These are phyloP conservation scores for Escovopsis sp. DNA, from an alignment of 2,329 filamentous ascomycete genomes.

Conservation along the genomic window DNA sequence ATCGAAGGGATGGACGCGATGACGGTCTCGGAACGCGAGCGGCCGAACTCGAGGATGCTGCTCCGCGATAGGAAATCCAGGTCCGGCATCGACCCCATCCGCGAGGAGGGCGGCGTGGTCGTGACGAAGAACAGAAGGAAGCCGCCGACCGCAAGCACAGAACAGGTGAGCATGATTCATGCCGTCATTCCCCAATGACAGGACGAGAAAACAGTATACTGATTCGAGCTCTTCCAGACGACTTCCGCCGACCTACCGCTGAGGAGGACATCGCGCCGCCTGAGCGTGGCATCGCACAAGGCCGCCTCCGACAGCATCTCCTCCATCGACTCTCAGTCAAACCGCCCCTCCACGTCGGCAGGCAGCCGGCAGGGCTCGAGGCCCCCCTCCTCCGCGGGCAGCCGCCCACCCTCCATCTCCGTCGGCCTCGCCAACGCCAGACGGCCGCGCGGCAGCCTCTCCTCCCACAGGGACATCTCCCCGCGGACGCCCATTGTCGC, in stretches of 20 bases:
- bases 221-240: slow-evolving; percentile 9
- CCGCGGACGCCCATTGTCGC: slow-evolving; percentile 19
- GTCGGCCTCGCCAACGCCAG: slow-evolving; percentile 33
- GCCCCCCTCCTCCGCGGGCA: slow-evolving; percentile 19
- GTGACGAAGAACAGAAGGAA: slow-evolving; percentile 35
- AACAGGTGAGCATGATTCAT: slow-evolving; percentile 13
- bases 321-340: slow-evolving; percentile 2
- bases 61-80: slow-evolving; percentile 55
- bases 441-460: slow-evolving; percentile 39
- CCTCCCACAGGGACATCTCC: slow-evolving; percentile 27
- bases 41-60: slow-evolving; percentile 49
- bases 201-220: too few relatives aligned
- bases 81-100: slow-evolving; percentile 32
- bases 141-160: slow-evolving; percentile 16
- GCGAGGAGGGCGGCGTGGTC: slow-evolving; percentile 22
- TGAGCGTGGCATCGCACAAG: slow-evolving; percentile 31
- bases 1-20: slow-evolving; percentile 18
- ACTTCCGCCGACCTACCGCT: slow-evolving; percentile 11
- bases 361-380: slow-evolving; percentile 3
- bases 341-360: slow-evolving; percentile 4
- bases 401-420: slow-evolving; percentile 19
- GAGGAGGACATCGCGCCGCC: slow-evolving; percentile 27
- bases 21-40: slow-evolving; percentile 16
- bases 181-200: background rate
- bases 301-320: slow-evolving; percentile 6